Conservation (phyloP, 208 protist genomes). For the Leishmania gerbilli region DNA sequence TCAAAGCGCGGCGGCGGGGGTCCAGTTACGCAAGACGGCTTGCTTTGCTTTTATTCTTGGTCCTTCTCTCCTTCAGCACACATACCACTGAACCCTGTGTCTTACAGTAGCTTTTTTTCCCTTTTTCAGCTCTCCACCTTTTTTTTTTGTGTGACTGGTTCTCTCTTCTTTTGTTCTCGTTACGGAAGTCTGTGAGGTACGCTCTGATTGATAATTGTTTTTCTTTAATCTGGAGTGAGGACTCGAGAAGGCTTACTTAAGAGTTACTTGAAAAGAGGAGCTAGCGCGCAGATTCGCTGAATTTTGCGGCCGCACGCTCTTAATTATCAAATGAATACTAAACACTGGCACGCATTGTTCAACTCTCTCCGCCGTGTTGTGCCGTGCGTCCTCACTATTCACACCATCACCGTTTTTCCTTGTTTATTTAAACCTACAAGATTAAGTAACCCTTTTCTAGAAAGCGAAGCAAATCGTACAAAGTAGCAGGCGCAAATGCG, state of each 20-base stretch:
- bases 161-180: slow-evolving; percentile 13
- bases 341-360: not conserved
- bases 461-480: slow-evolving; percentile 2
- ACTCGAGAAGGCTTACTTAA: not conserved
- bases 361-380: slow-evolving; percentile 6
- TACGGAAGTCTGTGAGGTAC: slow-evolving; percentile 1
- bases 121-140: slow-evolving; percentile 1
- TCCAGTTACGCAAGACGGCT: not conserved
- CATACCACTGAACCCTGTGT: not conserved
- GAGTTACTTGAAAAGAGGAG: not conserved
- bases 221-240: slow-evolving; percentile 7
- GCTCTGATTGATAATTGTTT: slow-evolving; percentile 14
- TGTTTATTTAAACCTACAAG: slow-evolving; percentile 12
- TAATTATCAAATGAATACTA: not conserved
- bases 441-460: slow-evolving; percentile 20
- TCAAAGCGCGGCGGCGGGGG: not conserved
- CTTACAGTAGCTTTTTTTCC: slow-evolving; percentile 4
- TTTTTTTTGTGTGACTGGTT: not conserved
- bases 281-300: not conserved
- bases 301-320: not conserved
- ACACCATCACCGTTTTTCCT: slow-evolving; percentile 19
- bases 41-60: not conserved
- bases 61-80: not conserved
- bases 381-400: slow-evolving; percentile 9
- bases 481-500: not conserved